Base-by-base conservation (phyloP, 441 rosid species). In the Erodium trifolium region DNA sequence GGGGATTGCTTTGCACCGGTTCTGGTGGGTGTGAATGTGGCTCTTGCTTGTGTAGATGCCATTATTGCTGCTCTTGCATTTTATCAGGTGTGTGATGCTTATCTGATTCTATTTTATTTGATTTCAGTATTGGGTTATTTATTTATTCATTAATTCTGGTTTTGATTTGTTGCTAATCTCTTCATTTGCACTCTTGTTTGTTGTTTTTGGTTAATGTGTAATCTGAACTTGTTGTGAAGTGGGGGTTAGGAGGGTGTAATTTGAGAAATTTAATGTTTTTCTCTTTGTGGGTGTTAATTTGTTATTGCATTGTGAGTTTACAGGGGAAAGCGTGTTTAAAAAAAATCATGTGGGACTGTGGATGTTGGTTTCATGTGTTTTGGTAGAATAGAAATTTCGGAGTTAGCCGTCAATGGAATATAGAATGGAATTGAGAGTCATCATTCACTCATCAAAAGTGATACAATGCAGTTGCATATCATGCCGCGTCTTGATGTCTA, bases 11-110 rank as follows among this genome's bases (percentile, higher is more conserved):
- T 49, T 49, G 57, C 17, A 49, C 57, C 57, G 57, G 57, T 49
- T 49, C n/a, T 49, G 57, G 16, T 49, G 57, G 16, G 57, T 49
- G 57, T 49, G 17, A 49, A 49, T 49, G 57, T 49, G 57, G 57
- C 17, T 49, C 57, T 49, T 49, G 57, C 57, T 49, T 49, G 17
- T n/a, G 57, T 49, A 12, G 57, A 49, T n/a, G 57, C 57, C 57
- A 49, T 49, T n/a, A 49, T 49, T 49, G 57, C 57, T 13, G 57
- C 57, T 49, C 57, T 49, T 49, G 57, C 57, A 49, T 49, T 49
- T 49, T 49, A 49, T 49, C 57, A 49, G 57, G 57, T 49, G 6
- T 49, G 57, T 49, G 57, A 13, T 49, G 17, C 4, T n/a, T 12
- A 12, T 49, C 57, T 49, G 57, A 12, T 49, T 49, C 11, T 3